Percentiles rank a stretch among this genome's conserved stretches.
phyloP scores from a whole-genome alignment of 2,329 filamentous ascomycete species.

The Penicillium griseofulvum region DNA sequence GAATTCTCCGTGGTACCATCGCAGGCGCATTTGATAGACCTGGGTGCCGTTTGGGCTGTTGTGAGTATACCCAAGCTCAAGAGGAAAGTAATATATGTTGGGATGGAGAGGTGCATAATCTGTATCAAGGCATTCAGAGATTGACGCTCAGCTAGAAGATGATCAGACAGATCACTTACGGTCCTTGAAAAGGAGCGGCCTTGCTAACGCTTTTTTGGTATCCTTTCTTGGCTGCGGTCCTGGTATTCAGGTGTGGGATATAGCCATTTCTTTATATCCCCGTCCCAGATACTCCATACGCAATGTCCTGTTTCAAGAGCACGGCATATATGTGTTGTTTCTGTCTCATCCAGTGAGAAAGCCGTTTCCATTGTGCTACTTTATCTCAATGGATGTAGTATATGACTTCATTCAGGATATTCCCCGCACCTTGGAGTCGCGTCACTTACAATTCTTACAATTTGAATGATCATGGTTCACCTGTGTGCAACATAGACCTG shows the following conservation, averaged over 20 bases:
- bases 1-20: neutral
- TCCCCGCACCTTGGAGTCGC: neutral
- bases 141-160: neutral
- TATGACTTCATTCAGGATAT: neutral
- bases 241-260: neutral
- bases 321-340: neutral
- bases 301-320: neutral
- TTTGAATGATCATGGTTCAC: neutral
- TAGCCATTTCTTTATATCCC: neutral
- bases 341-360: neutral
- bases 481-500: neutral
- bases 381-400: neutral
- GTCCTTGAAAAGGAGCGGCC: neutral
- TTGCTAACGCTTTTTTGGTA: neutral
- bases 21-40: constrained; percentile 8
- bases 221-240: neutral
- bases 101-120: neutral
- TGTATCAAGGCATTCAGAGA: neutral
- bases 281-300: neutral
- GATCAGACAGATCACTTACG: neutral
- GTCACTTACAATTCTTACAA: neutral
- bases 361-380: neutral
- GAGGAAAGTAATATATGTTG: neutral
- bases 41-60: neutral
- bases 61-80: neutral